Evolutionary conservation across 257 asterid genomes (phyloP).

Genomic region (Fraxinus cuspidata): DNA sequence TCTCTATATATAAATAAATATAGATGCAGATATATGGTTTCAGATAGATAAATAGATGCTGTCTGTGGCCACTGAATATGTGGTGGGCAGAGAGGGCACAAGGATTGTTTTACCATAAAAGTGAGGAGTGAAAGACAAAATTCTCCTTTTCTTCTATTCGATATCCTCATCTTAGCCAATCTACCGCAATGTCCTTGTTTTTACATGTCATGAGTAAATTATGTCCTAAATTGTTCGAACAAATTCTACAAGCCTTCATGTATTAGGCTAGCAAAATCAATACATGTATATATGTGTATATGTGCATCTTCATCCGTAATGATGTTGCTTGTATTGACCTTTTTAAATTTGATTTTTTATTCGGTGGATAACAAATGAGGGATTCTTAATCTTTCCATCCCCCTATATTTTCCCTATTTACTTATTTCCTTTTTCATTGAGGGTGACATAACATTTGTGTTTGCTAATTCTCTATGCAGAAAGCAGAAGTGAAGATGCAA

Average conservation of each 20-base stretch:
- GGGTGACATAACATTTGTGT: neutral
- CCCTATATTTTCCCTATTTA: neutral
- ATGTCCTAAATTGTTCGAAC: neutral
- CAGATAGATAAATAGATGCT: too few relatives aligned
- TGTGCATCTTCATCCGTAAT: neutral
- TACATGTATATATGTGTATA: neutral
- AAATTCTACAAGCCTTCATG: neutral
- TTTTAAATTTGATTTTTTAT: neutral
- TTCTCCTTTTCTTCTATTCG: too few relatives aligned
- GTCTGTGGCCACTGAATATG: neutral
- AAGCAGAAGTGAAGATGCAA: constrained; percentile 58
- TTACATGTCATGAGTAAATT: neutral
- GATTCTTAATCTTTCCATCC: neutral
- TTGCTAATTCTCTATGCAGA: neutral
- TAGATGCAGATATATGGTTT: neutral
- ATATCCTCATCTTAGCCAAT: too few relatives aligned
- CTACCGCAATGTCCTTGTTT: neutral
- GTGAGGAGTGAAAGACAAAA: too few relatives aligned
- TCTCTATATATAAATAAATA: neutral
- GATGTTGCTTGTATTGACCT: neutral
- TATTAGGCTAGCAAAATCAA: neutral
- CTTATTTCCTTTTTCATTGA: neutral
- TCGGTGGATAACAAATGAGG: neutral
- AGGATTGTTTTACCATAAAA: too few relatives aligned
- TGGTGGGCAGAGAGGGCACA: too few relatives aligned